Base-by-base conservation (phyloP, 2,329 filamentous ascomycete genomes). In the Xylariaceae sp. region DNA sequence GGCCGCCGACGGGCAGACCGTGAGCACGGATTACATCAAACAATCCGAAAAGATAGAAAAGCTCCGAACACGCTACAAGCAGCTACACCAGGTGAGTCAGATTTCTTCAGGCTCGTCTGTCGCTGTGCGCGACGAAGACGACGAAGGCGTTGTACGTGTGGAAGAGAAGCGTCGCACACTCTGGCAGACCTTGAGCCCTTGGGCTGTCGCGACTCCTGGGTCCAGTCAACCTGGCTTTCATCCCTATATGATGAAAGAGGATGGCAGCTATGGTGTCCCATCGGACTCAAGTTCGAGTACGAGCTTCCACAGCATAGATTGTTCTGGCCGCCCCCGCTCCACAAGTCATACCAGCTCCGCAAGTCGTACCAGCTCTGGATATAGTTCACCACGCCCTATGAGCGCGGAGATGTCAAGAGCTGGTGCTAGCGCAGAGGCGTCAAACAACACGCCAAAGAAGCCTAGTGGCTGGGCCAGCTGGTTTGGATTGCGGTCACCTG, bases 1-100 rank as follows among this genome's bases (percentile, higher is more conserved):
- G 36, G 55, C 60, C 19, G 58, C 58, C 41, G 62, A 63, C 38
- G 61, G 59, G 44, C 58, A 60, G 35, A 56, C 60, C 17, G 62
- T 67, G 32, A 65, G 58, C 56, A 67, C 54, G 45, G 67, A 60
- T 56, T 59, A 51, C 47, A 61, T 58, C 44, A 65, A 63, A 50
- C 68, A 56, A 68, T 72, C 55, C 52, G 80, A 80, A 59, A 80
- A 80, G 69, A 74, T 80, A 52, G 78, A 81, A 60, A 82, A 82
- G 69, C 71, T 83, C 42, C 75, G 77, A 42, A 67, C 71, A 44
- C 74, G 75, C 42, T 73, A 82, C 56, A 75, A 75, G 64, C 73
- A 80, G 64, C 71, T 80, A 61, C 78, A 78, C 56, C 76, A 83
- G 76, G 81, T 83, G 67, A 77, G 79, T 71, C 38, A 41, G 35